Conservation (phyloP, 768 basidiomycete species). For the Gloeopeniophorella convolvens region DNA sequence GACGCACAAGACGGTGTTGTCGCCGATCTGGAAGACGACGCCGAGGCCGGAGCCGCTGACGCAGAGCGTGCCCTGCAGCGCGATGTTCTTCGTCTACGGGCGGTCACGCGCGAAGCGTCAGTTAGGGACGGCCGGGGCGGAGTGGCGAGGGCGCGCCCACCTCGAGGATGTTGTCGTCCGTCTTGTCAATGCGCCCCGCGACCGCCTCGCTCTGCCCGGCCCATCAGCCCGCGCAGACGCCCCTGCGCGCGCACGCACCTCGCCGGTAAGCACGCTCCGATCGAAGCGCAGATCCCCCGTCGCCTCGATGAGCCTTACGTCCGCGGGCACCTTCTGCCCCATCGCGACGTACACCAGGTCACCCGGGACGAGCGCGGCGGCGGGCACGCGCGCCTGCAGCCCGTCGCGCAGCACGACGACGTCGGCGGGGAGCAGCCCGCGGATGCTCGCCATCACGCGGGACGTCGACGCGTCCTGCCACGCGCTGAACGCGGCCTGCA, state of each 20-base stretch:
- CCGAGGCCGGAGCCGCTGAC: slow-evolving; percentile 44
- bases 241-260: slow-evolving; percentile 30
- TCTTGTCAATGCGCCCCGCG: slow-evolving; percentile 23
- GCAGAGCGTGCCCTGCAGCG: slow-evolving; percentile 49
- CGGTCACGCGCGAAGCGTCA: slow-evolving; percentile 25
- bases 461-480: slow-evolving; percentile 52
- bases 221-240: too few species aligned
- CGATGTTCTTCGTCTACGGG: slow-evolving; percentile 49
- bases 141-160: background rate
- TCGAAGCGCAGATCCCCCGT: slow-evolving; percentile 56
- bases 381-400: slow-evolving; percentile 39
- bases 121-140: background rate
- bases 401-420: slow-evolving; percentile 55
- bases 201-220: slow-evolving; percentile 22
- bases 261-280: slow-evolving; percentile 59
- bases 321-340: slow-evolving; percentile 67
- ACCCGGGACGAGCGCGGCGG: slow-evolving; percentile 59
- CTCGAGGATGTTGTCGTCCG: slow-evolving; percentile 28
- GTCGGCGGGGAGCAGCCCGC: slow-evolving; percentile 59
- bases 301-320: slow-evolving; percentile 54
- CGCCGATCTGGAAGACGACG: slow-evolving; percentile 43
- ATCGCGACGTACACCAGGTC: slow-evolving; percentile 58
- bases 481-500: slow-evolving; percentile 41
- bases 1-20: slow-evolving; percentile 43
- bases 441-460: slow-evolving; percentile 56